These are phyloP conservation scores for Solanum sejunctum DNA, from an alignment of 257 asterid genomes.

Conservation along the genomic window DNA sequence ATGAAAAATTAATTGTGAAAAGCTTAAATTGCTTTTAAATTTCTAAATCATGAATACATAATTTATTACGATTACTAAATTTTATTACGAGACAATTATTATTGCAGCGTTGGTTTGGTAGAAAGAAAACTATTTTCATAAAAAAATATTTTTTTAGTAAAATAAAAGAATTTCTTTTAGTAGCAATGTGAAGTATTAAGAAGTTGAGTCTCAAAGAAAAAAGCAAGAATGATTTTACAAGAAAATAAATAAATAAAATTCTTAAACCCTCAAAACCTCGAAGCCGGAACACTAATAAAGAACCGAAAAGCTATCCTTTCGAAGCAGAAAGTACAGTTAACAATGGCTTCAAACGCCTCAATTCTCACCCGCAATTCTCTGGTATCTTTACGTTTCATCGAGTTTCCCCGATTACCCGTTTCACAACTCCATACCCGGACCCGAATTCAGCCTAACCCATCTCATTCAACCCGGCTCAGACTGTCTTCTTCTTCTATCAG, in stretches of 20 bases:
- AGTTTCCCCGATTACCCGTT: conserved; percentile 7
- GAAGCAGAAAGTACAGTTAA: neutral
- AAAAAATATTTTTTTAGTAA: too few relatives aligned
- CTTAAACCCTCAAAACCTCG: neutral
- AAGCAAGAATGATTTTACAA: neutral
- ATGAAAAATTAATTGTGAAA: too few relatives aligned
- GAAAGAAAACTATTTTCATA: too few relatives aligned
- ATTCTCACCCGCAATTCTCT: conserved; percentile 12
- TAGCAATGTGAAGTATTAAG: neutral
- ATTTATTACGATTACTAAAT: too few relatives aligned
- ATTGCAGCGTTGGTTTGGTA: neutral
- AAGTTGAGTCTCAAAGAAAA: neutral
- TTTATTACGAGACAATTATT: neutral
- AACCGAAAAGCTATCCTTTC: neutral
- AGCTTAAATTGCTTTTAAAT: neutral
- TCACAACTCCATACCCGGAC: neutral
- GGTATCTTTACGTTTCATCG: conserved; percentile 5
- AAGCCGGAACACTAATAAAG: neutral
- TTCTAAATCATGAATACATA: neutral
- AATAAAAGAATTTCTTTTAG: neutral
- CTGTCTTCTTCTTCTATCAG: neutral
- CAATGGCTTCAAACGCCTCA: conserved; percentile 27
- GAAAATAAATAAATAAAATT: neutral
- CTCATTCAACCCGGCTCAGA: neutral
- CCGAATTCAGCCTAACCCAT: neutral